Evolutionary conservation across 495 filamentous ascomycete species (phyloP), one percentile per base, ranked within the genome.

Genomic region (Parathielavia appendiculata): DNA sequence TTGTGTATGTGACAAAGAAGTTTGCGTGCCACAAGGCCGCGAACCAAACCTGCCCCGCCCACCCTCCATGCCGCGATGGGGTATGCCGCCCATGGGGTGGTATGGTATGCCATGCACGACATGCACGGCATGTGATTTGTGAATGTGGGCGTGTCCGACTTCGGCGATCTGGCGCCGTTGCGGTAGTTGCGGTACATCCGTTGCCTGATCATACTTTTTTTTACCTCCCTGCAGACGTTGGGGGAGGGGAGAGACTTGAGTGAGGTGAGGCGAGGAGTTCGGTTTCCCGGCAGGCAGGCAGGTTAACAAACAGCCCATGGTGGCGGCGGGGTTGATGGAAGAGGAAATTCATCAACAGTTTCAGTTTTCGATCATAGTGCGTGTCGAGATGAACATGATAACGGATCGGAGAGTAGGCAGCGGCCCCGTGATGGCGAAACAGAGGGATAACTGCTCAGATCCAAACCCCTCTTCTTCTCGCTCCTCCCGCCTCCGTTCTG

Each of bases 111-210:
- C 46, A 32, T 34, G 9, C 3, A 20, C 20, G 10, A 4, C 16
- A 32, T 12, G 23, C 16, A 26, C 23, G 12, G 26, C 26, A 49
- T 49, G 13, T 26, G n/a, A 20, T 20, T 30, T 16, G 13, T 47
- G 45, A 13, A 13, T 30, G 23, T 3, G 22, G 26, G 26, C 26
- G 51, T 32, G 51, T 45, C 51, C 39, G 51, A 54, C 39, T 54
- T 44, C 51, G 51, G 51, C 51, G 34, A 54, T 43, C 39, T 54
- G 50, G 22, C 17, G 32, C 49, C 35, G 49, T 10, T 9, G 17
- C 19, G 19, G 34, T 5, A 5, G 34, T 11, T 5, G 34, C 5
- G 34, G 34, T 5, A 45, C 43, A 45, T n/a, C n/a, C n/a, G n/a
- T n/a, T n/a, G n/a, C n/a, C n/a, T n/a, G n/a, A n/a, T n/a, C n/a